phyloP scores from a whole-genome alignment of 768 basidiomycete genomes.

The Lactarius indigo region DNA sequence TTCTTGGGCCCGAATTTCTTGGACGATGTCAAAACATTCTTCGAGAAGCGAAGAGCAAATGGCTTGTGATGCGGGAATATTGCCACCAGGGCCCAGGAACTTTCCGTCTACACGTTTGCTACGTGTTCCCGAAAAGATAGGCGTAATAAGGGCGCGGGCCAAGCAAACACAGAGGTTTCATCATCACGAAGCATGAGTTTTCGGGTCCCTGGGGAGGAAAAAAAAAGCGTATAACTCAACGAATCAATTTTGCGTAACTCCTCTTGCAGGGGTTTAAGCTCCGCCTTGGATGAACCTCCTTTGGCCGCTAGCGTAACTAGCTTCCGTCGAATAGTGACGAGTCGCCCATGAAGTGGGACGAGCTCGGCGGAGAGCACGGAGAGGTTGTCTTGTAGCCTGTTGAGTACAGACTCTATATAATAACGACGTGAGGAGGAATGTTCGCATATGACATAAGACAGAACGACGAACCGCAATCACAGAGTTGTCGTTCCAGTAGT shows the following conservation, averaged over 20 bases:
- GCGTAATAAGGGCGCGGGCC: constrained; percentile 22
- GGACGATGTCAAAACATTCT: constrained; percentile 92
- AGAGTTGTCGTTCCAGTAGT: constrained; percentile 85
- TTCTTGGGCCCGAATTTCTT: constrained; percentile 93
- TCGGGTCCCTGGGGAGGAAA: not conserved
- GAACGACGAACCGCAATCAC: constrained; percentile 75
- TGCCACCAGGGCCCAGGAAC: constrained; percentile 87
- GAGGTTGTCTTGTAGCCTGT: constrained; percentile 76
- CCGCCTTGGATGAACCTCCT: constrained; percentile 78
- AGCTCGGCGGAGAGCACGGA: constrained; percentile 88
- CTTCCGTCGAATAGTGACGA: constrained; percentile 84
- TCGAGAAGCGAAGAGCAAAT: constrained; percentile 89
- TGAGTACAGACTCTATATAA: constrained; percentile 59
- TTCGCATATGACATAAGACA: not conserved
- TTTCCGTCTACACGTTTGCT: constrained; percentile 95
- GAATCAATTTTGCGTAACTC: constrained; percentile 95
- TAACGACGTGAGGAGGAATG: not conserved
- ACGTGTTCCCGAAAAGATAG: constrained; percentile 23
- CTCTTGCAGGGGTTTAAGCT: constrained; percentile 86
- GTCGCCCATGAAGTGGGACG: constrained; percentile 82
- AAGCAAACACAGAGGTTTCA: constrained; percentile 1
- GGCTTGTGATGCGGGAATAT: constrained; percentile 88
- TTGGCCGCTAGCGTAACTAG: constrained; percentile 86
- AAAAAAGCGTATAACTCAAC: constrained; percentile 58
- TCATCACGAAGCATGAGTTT: constrained; percentile 4